phyloP scores from a whole-genome alignment of 345 rosid species.

The Eucalyptus coolabah region DNA sequence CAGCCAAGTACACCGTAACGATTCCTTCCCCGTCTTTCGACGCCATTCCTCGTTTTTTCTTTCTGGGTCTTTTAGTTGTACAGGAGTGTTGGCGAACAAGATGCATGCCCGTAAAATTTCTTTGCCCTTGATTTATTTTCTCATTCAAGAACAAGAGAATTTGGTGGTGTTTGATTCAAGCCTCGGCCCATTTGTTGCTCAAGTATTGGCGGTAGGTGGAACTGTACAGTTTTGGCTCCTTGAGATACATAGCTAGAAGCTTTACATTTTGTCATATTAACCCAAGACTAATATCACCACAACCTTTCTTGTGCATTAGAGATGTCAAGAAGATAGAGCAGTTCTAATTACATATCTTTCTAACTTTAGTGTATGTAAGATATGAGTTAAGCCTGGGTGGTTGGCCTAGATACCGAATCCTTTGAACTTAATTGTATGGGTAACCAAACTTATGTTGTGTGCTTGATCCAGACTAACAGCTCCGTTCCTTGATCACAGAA shows the following conservation, averaged over 20 bases:
- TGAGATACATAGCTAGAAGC: background rate
- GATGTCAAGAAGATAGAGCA: background rate
- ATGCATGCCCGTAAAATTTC: background rate
- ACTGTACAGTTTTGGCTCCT: background rate
- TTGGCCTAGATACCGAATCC: background rate
- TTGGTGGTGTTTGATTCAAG: background rate
- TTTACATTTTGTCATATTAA: background rate
- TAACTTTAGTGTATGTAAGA: background rate
- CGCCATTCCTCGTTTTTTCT: background rate
- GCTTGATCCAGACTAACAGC: background rate
- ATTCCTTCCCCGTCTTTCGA: background rate
- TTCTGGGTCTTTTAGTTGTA: background rate
- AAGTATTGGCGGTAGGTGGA: background rate
- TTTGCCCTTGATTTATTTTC: background rate
- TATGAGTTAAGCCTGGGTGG: background rate
- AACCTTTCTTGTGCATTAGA: background rate
- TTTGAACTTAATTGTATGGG: background rate
- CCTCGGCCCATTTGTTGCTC: background rate
- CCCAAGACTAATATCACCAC: background rate
- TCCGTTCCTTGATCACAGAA: background rate
- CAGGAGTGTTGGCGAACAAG: background rate
- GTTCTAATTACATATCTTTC: background rate
- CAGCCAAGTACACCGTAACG: constrained; percentile 5
- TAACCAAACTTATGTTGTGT: background rate
- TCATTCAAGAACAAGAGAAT: background rate